Evolutionary conservation across 768 basidiomycete genomes (phyloP), one percentile per base, ranked within the genome.

Genomic region (Pisolithus marmoratus): DNA sequence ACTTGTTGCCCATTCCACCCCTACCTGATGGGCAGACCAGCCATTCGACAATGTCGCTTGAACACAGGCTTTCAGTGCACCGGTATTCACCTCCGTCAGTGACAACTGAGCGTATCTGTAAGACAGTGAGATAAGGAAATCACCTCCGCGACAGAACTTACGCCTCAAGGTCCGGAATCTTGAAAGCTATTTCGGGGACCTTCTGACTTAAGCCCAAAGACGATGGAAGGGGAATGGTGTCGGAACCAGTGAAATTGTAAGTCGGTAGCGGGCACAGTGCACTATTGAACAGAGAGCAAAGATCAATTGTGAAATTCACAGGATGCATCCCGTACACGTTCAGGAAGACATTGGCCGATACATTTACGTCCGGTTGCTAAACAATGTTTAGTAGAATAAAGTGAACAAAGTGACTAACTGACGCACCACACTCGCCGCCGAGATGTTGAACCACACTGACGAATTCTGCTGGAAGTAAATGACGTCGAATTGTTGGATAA

Each of bases 41-140:
- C 94, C 94, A 64, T 99, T 99, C 17, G 90, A 85, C 11, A 97
- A 73, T 2, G 93, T 94, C 17, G 93, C 82, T 67, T 94, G 92
- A 8, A 99, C 79, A 60, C 95, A 99, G 0, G 93, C 91, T 49
- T 85, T 90, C 55, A 90, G 74, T 8, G 81, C 65, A 45, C 87
- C 84, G 5, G 90, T 88, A 46, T 73, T 71, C 29, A 82, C 77
- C 55, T 90, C 82, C 2, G 73, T 79, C 38, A 95, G 76, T 5
- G 83, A 79, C 49, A 97, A 71, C 59, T 92, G 87, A 0, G 84
- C 93, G 61, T 81, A 93, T 37, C 61, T 67, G 45, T 15, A 31
- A 42, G 23, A 40, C 22, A 36, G 5, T 58, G 8, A 67, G 53
- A 23, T 29, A 14, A 15, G 38, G 50, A 2, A 19, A 5, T 12